Evolutionary conservation across 2,329 filamentous ascomycete genomes (phyloP).

Genomic region (Catunica adiposa): DNA sequence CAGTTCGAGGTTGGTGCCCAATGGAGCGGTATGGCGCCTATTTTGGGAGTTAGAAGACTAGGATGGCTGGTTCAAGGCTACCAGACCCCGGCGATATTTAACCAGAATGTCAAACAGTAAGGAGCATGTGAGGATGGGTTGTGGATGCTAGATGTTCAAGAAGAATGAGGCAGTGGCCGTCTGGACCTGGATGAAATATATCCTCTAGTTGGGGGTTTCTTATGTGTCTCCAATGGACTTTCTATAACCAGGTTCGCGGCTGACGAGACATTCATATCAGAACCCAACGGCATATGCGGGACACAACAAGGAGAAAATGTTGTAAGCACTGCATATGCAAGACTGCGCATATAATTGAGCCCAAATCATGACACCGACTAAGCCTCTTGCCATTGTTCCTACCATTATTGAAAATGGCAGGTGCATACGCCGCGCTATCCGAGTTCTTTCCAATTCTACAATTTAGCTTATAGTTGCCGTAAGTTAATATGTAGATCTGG

Average conservation of each 20-base stretch:
- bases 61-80: too few species aligned
- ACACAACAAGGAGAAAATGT: background rate
- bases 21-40: conserved; percentile 6
- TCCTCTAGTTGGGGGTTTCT: too few species aligned
- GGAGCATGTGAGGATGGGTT: too few species aligned
- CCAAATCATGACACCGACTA: too few species aligned
- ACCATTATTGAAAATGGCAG: background rate
- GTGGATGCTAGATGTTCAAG: too few species aligned
- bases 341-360: background rate
- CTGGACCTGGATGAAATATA: too few species aligned
- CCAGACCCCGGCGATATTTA: too few species aligned
- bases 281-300: background rate
- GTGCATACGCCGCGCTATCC: background rate
- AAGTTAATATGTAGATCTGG: background rate
- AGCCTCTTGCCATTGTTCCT: background rate
- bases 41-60: background rate
- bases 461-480: background rate
- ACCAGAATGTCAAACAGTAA: too few species aligned
- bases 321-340: background rate
- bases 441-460: background rate
- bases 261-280: background rate
- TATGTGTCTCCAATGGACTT: too few species aligned
- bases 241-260: background rate
- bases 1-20: conserved; percentile 3
- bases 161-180: too few species aligned